Conservation (phyloP, 2,329 filamentous ascomycete genomes). For the Polytolypa hystricis region DNA sequence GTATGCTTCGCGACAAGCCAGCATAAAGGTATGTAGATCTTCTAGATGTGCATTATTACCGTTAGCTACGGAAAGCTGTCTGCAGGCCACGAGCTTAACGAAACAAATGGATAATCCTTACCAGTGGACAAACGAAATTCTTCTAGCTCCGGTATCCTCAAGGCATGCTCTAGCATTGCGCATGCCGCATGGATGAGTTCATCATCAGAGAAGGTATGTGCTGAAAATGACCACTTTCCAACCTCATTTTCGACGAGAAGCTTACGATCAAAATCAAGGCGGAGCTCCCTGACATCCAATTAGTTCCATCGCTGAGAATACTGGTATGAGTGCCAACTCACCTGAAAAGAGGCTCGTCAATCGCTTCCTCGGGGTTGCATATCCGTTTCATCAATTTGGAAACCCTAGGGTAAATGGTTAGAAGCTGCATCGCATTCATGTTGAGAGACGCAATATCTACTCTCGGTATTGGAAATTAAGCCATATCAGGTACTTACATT, state of each 20-base stretch:
- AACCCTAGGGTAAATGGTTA: constrained; percentile 42
- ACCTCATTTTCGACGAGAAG: constrained; percentile 56
- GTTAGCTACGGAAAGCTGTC: constrained; percentile 13
- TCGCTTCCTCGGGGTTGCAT: constrained; percentile 56
- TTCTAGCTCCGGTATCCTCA: constrained; percentile 69
- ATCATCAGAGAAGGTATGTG: constrained; percentile 80
- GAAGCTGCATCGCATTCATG: neutral
- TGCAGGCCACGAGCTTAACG: too few species aligned
- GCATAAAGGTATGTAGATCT: constrained; percentile 71
- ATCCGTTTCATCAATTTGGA: constrained; percentile 82
- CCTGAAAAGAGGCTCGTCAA: constrained; percentile 52
- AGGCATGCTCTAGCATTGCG: constrained; percentile 79
- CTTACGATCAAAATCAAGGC: constrained; percentile 55
- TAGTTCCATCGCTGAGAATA: constrained; percentile 10
- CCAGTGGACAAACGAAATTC: constrained; percentile 69
- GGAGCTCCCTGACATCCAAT: constrained; percentile 44
- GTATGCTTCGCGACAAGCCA: constrained; percentile 86
- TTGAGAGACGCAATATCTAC: neutral
- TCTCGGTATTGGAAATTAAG: too few species aligned
- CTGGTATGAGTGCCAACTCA: constrained; percentile 26
- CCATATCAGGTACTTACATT: constrained; percentile 53
- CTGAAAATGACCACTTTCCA: constrained; percentile 76
- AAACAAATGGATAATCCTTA: constrained; percentile 40
- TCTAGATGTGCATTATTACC: constrained; percentile 38
- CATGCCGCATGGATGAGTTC: constrained; percentile 78